Conservation (phyloP, 106 monocot species). For the Xerophyta viscosa region DNA sequence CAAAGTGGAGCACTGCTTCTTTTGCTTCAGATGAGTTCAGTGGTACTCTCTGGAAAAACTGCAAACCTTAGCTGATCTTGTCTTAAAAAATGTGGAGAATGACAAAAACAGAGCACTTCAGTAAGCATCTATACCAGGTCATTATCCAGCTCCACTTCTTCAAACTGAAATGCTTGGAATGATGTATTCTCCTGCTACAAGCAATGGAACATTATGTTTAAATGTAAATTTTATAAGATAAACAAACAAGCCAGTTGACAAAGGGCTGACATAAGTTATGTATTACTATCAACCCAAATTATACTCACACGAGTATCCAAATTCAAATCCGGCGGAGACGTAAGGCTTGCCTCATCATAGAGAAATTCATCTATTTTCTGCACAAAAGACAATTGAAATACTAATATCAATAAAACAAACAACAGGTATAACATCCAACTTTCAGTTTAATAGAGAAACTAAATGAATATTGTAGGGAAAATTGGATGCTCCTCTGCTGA, state of each 20-base stretch:
- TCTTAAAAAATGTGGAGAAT: background rate
- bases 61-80: background rate
- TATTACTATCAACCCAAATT: conserved; percentile 15
- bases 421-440: background rate
- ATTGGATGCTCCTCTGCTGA: too few species aligned
- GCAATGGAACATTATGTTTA: background rate
- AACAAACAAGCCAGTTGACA: background rate
- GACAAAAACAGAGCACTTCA: background rate
- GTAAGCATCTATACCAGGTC: conserved; percentile 21
- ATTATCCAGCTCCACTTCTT: conserved; percentile 48
- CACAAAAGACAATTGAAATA: background rate
- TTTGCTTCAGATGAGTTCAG: conserved; percentile 8
- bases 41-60: conserved; percentile 23
- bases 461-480: too few species aligned
- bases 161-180: conserved; percentile 39
- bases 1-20: conserved; percentile 17
- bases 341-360: conserved; percentile 12
- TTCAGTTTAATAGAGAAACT: too few species aligned
- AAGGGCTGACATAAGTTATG: background rate
- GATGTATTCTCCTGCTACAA: conserved; percentile 16
- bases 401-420: background rate
- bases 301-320: conserved; percentile 2
- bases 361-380: conserved; percentile 32
- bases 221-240: background rate
- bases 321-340: background rate